phyloP scores from a whole-genome alignment of 129 eudicot genomes.

The Flaveria sonorensis region DNA sequence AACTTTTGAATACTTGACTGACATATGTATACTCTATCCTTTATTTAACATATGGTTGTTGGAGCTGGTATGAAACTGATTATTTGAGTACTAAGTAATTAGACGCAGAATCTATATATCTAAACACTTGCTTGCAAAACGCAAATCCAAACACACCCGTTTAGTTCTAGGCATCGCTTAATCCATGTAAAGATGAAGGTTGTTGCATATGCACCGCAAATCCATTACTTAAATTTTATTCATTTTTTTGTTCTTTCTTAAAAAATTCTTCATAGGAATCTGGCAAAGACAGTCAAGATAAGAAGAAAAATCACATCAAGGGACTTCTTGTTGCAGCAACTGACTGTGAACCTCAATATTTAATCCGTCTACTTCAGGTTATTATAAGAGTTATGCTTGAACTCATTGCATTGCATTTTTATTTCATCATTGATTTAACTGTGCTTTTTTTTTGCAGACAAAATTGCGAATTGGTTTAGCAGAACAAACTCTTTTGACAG shows the following conservation, averaged over 20 bases:
- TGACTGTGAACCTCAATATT: conserved; percentile 85
- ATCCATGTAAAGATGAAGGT: conserved; percentile 2
- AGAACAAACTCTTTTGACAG: conserved; percentile 83
- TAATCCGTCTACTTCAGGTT: conserved; percentile 96
- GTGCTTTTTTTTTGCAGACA: conserved; percentile 47
- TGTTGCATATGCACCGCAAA: not conserved
- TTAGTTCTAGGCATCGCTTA: not conserved
- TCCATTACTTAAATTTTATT: not conserved
- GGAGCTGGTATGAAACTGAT: not conserved
- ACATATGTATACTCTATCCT: not conserved
- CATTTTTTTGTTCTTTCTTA: not conserved
- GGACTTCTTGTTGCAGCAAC: conserved; percentile 88
- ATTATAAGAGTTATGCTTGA: not conserved
- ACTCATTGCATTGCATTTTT: not conserved
- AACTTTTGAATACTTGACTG: not conserved
- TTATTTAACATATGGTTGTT: not conserved
- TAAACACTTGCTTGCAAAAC: not conserved
- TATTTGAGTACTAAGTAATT: not conserved
- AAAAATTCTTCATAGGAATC: conserved; percentile 52
- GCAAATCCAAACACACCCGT: not conserved
- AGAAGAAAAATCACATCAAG: conserved; percentile 84
- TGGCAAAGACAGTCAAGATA: conserved; percentile 87
- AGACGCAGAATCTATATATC: not conserved
- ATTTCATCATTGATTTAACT: conserved; percentile 16
- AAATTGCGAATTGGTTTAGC: conserved; percentile 89